These are phyloP conservation scores for Cucurbita pepo DNA, from an alignment of 306 rosid genomes.

Conservation along the genomic window DNA sequence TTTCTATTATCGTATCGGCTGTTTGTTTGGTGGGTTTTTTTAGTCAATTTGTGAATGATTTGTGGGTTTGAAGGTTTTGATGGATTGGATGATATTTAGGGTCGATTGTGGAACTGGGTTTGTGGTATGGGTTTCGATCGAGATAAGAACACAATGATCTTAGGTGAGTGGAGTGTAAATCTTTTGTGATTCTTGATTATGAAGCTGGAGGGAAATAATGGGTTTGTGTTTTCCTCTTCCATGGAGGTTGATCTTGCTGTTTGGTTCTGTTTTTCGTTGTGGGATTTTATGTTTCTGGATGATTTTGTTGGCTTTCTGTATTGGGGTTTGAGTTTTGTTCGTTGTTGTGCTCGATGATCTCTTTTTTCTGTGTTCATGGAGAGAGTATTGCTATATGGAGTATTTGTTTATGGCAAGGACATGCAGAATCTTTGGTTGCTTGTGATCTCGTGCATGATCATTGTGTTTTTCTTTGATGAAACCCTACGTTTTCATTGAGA, in stretches of 20 bases:
- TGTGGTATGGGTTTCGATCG: not conserved
- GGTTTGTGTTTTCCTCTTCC: not conserved
- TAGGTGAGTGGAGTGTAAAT: not conserved
- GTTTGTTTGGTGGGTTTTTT: not conserved
- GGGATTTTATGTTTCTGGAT: not conserved
- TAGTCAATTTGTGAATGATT: not conserved
- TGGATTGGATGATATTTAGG: not conserved
- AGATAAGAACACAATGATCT: not conserved
- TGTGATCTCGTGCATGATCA: not conserved
- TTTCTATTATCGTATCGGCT: not conserved
- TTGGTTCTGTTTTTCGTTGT: not conserved
- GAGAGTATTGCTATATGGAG: not conserved
- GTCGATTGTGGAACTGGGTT: not conserved
- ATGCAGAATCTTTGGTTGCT: not conserved
- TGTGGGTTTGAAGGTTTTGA: not conserved
- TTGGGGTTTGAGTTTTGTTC: not conserved
- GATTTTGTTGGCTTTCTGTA: not conserved
- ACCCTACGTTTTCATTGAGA: not conserved
- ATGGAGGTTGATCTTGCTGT: not conserved
- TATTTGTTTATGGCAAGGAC: not conserved
- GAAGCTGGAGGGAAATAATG: not conserved
- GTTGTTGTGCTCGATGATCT: not conserved
- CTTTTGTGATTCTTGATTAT: not conserved
- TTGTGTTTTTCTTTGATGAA: not conserved
- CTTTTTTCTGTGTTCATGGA: not conserved